A percentile compares a stretch with the other conserved stretches of the same genome.
Evolutionary conservation across 1,284 basidiomycete genomes (phyloP).

Genomic region (Apiotrichum veenhuisii): DNA sequence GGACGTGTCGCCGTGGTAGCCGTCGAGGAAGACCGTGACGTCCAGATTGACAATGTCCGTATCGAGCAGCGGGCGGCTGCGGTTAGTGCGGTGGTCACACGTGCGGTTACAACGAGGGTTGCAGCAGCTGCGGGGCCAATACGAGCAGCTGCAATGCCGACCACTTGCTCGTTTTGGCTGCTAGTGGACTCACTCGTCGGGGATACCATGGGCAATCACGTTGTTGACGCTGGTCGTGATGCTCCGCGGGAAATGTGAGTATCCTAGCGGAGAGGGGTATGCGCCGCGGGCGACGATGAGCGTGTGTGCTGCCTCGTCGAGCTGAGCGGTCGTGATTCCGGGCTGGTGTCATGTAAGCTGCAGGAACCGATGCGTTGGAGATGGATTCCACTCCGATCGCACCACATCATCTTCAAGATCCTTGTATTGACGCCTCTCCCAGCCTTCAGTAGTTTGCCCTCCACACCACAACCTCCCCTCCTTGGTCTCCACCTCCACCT

Average conservation of each 20-base stretch:
- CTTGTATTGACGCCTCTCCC: no score
- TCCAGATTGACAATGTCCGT: constrained; percentile 84
- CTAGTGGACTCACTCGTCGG: constrained; percentile 76
- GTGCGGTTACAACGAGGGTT: no score
- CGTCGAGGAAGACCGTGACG: constrained; percentile 70
- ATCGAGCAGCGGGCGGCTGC: constrained; percentile 68
- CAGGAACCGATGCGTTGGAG: no score
- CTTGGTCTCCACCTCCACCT: no score
- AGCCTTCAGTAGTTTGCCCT: no score
- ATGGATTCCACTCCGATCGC: background rate
- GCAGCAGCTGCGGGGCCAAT: no score
- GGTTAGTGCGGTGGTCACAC: no score
- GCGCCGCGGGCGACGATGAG: constrained; percentile 65
- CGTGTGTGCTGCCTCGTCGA: constrained; percentile 68
- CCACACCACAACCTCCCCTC: no score
- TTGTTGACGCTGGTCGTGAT: constrained; percentile 83
- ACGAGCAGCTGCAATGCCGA: no score
- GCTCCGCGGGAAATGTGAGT: constrained; percentile 75
- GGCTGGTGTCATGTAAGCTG: constrained; percentile 59
- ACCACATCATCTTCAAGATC: no score
- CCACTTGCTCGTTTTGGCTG: no score
- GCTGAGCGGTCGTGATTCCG: constrained; percentile 67
- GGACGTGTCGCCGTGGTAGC: constrained; percentile 83
- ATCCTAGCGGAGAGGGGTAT: constrained; percentile 83
- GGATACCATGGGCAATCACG: constrained; percentile 65